Percentiles rank a stretch among this genome's conserved stretches.
Conservation (phyloP, 805 yeast species). For the Starmerella vaccinii region DNA sequence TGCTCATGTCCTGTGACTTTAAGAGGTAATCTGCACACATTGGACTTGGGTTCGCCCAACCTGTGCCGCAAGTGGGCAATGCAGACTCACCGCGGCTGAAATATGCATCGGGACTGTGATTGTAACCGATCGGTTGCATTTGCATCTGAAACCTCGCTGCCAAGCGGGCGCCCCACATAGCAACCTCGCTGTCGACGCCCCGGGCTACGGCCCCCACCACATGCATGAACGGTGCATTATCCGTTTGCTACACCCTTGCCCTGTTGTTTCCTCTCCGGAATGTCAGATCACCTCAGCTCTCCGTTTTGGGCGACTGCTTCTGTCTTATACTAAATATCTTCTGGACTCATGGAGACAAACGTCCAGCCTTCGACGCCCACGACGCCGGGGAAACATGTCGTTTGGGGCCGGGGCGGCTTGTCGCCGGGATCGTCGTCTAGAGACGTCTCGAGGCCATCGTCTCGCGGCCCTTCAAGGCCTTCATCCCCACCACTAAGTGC, state of each 20-base stretch:
- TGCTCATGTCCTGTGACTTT: background rate
- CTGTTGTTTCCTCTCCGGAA: background rate
- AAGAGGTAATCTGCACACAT: background rate
- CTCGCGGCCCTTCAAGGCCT: background rate
- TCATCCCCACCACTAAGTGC: conserved; percentile 3
- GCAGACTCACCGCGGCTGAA: too few relatives aligned
- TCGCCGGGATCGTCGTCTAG: conserved; percentile 4
- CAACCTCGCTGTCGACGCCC: too few relatives aligned
- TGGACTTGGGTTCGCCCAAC: background rate
- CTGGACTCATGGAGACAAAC: too few relatives aligned
- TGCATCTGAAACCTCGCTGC: too few relatives aligned
- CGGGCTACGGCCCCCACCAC: background rate
- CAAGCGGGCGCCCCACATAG: too few relatives aligned
- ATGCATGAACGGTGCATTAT: background rate
- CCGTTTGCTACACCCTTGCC: background rate
- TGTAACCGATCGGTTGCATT: too few relatives aligned
- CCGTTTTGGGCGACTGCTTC: background rate
- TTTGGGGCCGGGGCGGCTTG: background rate
- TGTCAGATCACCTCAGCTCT: conserved; percentile 4
- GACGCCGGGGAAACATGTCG: background rate
- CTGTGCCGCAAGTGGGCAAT: background rate
- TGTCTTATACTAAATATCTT: too few relatives aligned
- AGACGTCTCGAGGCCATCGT: background rate
- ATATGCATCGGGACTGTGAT: too few relatives aligned
- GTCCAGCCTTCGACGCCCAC: background rate